These are phyloP conservation scores for Takashimella tepidaria DNA, from an alignment of 1,284 basidiomycete species.

Conservation along the genomic window DNA sequence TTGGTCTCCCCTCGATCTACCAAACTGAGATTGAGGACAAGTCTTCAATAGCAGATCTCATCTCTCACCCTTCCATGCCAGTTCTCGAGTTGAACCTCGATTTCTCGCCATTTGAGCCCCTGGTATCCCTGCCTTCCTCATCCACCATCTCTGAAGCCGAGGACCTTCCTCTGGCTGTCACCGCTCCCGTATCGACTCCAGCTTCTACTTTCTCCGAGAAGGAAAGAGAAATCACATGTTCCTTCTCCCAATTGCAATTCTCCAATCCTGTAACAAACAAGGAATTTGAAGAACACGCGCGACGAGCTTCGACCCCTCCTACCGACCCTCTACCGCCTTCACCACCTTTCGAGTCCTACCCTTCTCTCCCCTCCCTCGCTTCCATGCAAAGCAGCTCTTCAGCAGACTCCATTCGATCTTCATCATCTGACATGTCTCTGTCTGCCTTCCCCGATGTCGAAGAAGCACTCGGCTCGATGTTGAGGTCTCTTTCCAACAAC, in stretches of 20 bases:
- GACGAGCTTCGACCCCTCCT: conserved; percentile 1
- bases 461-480: conserved; percentile 34
- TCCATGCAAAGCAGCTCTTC: conserved; percentile 29
- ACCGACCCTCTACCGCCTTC: conserved; percentile 14
- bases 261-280: neutral
- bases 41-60: neutral
- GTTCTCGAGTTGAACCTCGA: conserved; percentile 30
- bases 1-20: neutral
- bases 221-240: neutral
- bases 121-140: conserved; percentile 12
- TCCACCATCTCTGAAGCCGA: neutral
- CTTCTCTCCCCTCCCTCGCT: conserved; percentile 33
- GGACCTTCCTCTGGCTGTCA: neutral
- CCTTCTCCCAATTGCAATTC: neutral
- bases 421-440: conserved; percentile 21
- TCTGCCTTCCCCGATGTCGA: conserved; percentile 39
- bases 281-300: neutral
- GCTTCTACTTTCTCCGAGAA: neutral
- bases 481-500: conserved; percentile 27
- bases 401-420: conserved; percentile 23
- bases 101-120: conserved; percentile 31
- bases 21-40: too few species aligned
- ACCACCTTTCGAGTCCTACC: conserved; percentile 24
- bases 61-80: conserved; percentile 8
- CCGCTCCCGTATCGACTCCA: conserved; percentile 2